Conservation (phyloP, 1,284 basidiomycete species). For the Trametes polyzona region DNA sequence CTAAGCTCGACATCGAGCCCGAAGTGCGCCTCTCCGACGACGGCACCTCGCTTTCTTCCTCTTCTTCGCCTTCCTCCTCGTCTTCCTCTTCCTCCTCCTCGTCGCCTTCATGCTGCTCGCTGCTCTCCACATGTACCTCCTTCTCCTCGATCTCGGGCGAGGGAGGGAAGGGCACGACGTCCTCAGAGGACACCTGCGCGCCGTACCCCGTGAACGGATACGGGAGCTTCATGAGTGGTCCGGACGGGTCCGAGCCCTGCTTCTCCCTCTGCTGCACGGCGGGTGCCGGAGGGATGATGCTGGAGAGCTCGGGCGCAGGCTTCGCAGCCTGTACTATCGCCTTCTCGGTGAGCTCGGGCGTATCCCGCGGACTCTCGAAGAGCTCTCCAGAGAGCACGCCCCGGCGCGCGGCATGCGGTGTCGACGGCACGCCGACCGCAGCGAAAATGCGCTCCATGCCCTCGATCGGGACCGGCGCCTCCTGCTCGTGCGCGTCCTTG, state of each 20-base stretch:
- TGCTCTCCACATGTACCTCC: constrained; percentile 29
- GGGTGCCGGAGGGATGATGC: constrained; percentile 41
- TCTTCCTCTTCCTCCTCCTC: constrained; percentile 32
- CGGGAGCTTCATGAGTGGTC: constrained; percentile 43
- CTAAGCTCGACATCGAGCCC: constrained; percentile 78
- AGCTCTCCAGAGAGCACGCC: constrained; percentile 62
- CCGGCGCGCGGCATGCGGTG: constrained; percentile 54
- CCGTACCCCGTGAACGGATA: constrained; percentile 66
- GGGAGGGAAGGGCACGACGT: constrained; percentile 73
- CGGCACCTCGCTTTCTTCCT: constrained; percentile 49
- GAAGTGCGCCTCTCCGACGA: constrained; percentile 62
- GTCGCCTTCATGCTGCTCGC: constrained; percentile 32
- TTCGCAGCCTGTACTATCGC: constrained; percentile 19
- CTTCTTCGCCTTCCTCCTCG: constrained; percentile 37
- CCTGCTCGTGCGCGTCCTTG: constrained; percentile 39
- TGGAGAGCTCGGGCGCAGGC: constrained; percentile 42
- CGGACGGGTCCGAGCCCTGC: constrained; percentile 30
- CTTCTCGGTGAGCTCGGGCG: constrained; percentile 30
- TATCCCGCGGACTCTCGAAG: constrained; percentile 53
- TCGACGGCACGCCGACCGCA: constrained; percentile 63
- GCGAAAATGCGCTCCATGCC: constrained; percentile 71
- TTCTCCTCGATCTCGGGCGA: constrained; percentile 45
- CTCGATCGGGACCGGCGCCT: constrained; percentile 44
- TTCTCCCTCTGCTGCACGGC: constrained; percentile 32
- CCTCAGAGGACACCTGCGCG: constrained; percentile 58